These are phyloP conservation scores for Teratosphaeria destructans DNA, from an alignment of 2,329 filamentous ascomycete genomes.

Conservation along the genomic window DNA sequence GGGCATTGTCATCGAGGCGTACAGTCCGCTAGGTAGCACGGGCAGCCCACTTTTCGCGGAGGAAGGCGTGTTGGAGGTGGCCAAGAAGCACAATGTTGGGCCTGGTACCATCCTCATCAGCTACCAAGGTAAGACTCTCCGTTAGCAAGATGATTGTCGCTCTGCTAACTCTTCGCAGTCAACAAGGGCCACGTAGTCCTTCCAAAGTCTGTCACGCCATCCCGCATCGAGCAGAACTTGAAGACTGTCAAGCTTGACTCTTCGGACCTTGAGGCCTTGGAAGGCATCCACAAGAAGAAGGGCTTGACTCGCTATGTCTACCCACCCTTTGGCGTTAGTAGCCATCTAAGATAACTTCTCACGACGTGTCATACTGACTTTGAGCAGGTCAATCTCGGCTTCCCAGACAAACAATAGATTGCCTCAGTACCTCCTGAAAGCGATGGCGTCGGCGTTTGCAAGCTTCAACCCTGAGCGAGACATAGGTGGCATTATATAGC, in stretches of 20 bases:
- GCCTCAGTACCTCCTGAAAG: background rate
- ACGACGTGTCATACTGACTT: constrained; percentile 2
- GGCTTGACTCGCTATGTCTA: constrained; percentile 39
- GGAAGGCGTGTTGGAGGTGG: constrained; percentile 36
- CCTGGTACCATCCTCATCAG: constrained; percentile 54
- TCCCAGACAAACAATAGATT: constrained; percentile 33
- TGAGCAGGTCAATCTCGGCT: constrained; percentile 33
- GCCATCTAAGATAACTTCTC: background rate
- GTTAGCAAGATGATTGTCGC: no score
- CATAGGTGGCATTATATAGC: background rate
- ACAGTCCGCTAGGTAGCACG: constrained; percentile 44
- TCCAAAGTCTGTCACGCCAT: constrained; percentile 60
- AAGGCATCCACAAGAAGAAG: constrained; percentile 36
- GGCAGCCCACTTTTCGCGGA: constrained; percentile 39
- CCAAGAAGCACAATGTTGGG: constrained; percentile 39
- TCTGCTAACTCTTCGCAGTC: constrained; percentile 35
- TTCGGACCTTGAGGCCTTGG: constrained; percentile 48
- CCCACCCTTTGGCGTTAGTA: constrained; percentile 35
- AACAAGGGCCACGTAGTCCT: constrained; percentile 60
- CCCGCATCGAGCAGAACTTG: constrained; percentile 60
- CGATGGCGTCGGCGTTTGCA: background rate
- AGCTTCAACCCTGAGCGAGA: background rate
- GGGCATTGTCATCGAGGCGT: constrained; percentile 62
- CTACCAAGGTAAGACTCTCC: constrained; percentile 52
- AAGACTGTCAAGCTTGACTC: constrained; percentile 55